Conservation (phyloP, 2,329 filamentous ascomycete species). For the Hysterium pulicare region DNA sequence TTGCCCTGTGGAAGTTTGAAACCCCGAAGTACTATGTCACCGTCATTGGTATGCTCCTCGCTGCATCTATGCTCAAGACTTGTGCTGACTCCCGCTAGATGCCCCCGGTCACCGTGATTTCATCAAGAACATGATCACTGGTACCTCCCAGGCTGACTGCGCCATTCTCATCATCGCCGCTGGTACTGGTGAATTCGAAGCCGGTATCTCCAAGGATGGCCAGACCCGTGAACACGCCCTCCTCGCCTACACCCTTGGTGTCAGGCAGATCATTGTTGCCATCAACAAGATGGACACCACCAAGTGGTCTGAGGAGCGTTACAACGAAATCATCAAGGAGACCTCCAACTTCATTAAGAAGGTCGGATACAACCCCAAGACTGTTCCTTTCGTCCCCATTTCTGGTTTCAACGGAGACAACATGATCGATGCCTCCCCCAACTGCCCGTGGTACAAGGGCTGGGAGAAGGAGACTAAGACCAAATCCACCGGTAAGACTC, state of each 20-base stretch:
- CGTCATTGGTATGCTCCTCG: slow-evolving; percentile 71
- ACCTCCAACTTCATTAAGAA: slow-evolving; percentile 99
- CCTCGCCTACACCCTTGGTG: slow-evolving; percentile 99
- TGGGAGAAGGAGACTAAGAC: slow-evolving; percentile 98
- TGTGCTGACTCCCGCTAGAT: slow-evolving; percentile 50
- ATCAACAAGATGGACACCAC: slow-evolving; percentile 99
- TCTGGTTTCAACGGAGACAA: slow-evolving; percentile 99
- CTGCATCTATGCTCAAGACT: slow-evolving; percentile 13
- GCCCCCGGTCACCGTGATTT: slow-evolving; percentile 99
- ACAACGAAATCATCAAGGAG: slow-evolving; percentile 99
- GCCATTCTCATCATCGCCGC: slow-evolving; percentile 99
- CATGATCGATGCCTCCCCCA: slow-evolving; percentile 87
- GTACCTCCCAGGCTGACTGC: slow-evolving; percentile 99
- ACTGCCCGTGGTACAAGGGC: slow-evolving; percentile 99
- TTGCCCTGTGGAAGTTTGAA: slow-evolving; percentile 99
- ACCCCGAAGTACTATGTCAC: slow-evolving; percentile 97
- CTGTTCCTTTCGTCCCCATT: slow-evolving; percentile 98
- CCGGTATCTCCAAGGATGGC: slow-evolving; percentile 99
- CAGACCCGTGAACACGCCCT: slow-evolving; percentile 99
- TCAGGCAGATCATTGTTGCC: slow-evolving; percentile 99
- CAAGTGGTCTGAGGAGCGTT: slow-evolving; percentile 96
- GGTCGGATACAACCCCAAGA: slow-evolving; percentile 99
- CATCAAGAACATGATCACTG: slow-evolving; percentile 99
- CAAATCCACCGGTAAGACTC: slow-evolving; percentile 91
- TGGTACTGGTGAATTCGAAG: slow-evolving; percentile 99